phyloP scores from a whole-genome alignment of 225 moss, liverwort and hornwort genomes.

The Physcomitrium patens region DNA sequence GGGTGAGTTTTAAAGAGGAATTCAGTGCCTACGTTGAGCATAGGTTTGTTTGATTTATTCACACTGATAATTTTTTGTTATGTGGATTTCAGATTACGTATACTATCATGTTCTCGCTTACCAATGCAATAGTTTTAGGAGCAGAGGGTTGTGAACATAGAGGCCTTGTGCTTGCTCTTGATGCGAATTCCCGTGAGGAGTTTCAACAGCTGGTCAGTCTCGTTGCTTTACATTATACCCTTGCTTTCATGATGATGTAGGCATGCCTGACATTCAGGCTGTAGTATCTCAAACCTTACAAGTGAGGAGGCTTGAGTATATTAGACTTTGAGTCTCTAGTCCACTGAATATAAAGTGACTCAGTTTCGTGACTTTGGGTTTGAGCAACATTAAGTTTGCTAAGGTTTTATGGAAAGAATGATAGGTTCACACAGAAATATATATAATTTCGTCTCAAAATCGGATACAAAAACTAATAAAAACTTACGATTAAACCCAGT shows the following conservation, averaged over 20 bases:
- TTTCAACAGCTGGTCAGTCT: conserved; percentile 61
- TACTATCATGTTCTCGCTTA: conserved; percentile 64
- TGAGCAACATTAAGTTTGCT: not conserved
- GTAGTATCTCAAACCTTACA: conserved; percentile 19
- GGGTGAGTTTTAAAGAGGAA: conserved; percentile 32
- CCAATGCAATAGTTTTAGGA: conserved; percentile 60
- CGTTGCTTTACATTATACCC: not conserved
- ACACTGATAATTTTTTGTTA: not conserved
- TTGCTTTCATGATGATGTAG: not conserved
- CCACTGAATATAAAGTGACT: not conserved
- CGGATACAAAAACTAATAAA: not conserved
- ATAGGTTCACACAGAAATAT: not conserved
- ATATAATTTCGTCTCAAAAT: not conserved
- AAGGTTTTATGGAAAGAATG: not conserved
- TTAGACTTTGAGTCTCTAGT: not conserved
- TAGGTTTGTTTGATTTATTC: too few relatives aligned
- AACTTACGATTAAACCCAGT: too few relatives aligned
- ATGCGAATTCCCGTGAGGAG: conserved; percentile 49
- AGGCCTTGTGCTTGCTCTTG: conserved; percentile 43
- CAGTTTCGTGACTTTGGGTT: not conserved
- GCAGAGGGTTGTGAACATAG: conserved; percentile 59
- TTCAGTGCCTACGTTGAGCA: too few relatives aligned
- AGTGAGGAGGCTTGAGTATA: not conserved
- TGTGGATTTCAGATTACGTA: conserved; percentile 56
- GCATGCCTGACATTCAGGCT: not conserved